Evolutionary conservation across 257 asterid genomes (phyloP).

Genomic region (Pogostemon cablin): DNA sequence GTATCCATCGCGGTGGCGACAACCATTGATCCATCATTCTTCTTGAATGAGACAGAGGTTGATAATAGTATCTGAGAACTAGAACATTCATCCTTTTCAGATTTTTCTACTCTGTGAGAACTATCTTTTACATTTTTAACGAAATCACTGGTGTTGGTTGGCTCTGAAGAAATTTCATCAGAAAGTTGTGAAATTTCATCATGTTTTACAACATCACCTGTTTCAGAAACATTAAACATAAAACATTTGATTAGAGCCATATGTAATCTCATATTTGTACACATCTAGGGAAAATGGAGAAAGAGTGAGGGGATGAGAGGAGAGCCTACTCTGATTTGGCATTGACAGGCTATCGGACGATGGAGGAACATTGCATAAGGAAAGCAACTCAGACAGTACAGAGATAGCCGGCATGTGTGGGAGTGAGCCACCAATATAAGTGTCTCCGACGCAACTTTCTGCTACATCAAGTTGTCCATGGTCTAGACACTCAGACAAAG

Average conservation of each 20-base stretch:
- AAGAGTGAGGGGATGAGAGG: slow-evolving; percentile 19
- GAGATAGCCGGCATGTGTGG: slow-evolving; percentile 51
- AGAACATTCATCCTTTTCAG: slow-evolving; percentile 37
- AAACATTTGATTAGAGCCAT: background rate
- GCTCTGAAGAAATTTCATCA: slow-evolving; percentile 31
- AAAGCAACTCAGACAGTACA: slow-evolving; percentile 55
- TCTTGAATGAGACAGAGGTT: slow-evolving; percentile 38
- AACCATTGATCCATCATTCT: slow-evolving; percentile 27
- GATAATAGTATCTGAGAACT: slow-evolving; percentile 36
- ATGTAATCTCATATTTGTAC: background rate
- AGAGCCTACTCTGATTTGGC: slow-evolving; percentile 47
- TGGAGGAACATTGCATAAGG: slow-evolving; percentile 44
- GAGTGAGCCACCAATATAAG: slow-evolving; percentile 27
- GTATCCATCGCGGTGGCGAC: slow-evolving; percentile 25
- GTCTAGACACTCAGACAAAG: slow-evolving; percentile 36
- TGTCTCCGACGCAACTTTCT: slow-evolving; percentile 36
- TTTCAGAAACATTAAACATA: slow-evolving; percentile 39
- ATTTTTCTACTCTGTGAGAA: slow-evolving; percentile 28
- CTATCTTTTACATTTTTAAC: slow-evolving; percentile 37
- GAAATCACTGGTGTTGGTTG: slow-evolving; percentile 31
- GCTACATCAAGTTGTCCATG: slow-evolving; percentile 30
- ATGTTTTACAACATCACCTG: slow-evolving; percentile 32
- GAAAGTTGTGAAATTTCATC: slow-evolving; percentile 34
- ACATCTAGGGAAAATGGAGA: slow-evolving; percentile 6
- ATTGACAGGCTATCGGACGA: slow-evolving; percentile 31